These are phyloP conservation scores for Apiospora kogelbergensis DNA, from an alignment of 2,329 filamentous ascomycete species.

Conservation along the genomic window DNA sequence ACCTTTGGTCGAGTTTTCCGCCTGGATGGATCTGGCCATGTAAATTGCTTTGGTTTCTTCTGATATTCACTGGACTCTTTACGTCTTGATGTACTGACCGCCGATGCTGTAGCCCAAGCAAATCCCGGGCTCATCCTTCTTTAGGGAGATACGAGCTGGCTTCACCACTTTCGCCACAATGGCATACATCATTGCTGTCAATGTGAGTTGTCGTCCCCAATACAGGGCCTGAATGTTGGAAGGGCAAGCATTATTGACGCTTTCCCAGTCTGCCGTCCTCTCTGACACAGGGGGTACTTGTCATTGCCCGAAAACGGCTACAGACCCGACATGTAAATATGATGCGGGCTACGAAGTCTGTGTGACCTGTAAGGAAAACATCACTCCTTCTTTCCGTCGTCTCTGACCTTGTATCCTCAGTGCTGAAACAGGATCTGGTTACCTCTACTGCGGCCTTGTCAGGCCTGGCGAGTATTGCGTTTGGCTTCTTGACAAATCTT, in stretches of 20 bases:
- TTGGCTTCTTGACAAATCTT: conserved; percentile 80
- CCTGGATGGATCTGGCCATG: conserved; percentile 64
- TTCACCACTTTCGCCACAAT: conserved; percentile 79
- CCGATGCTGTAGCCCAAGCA: conserved; percentile 55
- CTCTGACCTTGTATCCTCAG: conserved; percentile 29
- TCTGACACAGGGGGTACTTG: conserved; percentile 78
- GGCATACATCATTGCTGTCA: conserved; percentile 82
- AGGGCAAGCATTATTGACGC: conserved; percentile 11
- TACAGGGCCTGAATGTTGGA: neutral
- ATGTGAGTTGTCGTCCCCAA: conserved; percentile 40
- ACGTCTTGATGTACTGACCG: neutral
- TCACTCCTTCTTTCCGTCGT: too few relatives aligned
- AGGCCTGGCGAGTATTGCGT: conserved; percentile 71
- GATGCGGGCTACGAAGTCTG: conserved; percentile 44
- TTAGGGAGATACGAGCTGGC: conserved; percentile 76
- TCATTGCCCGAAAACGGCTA: conserved; percentile 51
- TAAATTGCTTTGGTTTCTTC: conserved; percentile 37
- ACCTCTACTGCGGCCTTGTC: conserved; percentile 82
- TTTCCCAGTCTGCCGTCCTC: conserved; percentile 63
- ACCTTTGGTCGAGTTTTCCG: conserved; percentile 58
- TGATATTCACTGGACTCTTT: neutral
- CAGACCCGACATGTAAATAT: conserved; percentile 46
- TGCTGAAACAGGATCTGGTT: conserved; percentile 73
- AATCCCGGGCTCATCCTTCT: conserved; percentile 68
- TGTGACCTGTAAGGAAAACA: conserved; percentile 41